Conservation (phyloP, 441 rosid species). For the Bocquillonia castaneifolia region DNA sequence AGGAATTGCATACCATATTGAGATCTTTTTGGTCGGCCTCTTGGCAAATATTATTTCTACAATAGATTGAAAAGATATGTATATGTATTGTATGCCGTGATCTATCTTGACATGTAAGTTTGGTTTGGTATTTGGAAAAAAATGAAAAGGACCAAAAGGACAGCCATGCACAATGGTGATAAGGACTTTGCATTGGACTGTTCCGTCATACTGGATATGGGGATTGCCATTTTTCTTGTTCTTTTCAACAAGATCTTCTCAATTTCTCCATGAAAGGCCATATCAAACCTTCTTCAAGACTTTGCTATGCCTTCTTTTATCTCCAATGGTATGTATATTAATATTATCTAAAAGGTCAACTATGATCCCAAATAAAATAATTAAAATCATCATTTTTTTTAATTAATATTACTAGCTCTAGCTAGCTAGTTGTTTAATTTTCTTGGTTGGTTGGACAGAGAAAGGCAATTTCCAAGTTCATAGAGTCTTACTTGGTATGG, state of each 20-base stretch:
- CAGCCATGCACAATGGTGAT: constrained; percentile 50
- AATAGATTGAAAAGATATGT: too few species aligned
- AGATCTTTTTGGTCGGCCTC: not conserved
- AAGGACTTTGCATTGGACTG: constrained; percentile 54
- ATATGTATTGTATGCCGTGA: too few species aligned
- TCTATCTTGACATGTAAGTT: not conserved
- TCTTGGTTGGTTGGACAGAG: constrained; percentile 27
- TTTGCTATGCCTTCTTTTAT: constrained; percentile 33
- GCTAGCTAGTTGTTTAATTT: not conserved
- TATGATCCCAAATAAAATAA: not conserved
- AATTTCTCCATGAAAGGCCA: constrained; percentile 50
- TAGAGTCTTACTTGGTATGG: constrained; percentile 49
- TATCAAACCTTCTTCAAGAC: constrained; percentile 30
- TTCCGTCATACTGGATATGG: constrained; percentile 52
- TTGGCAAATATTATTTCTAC: not conserved
- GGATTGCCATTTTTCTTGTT: constrained; percentile 61
- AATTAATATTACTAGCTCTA: too few species aligned
- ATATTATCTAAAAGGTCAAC: not conserved
- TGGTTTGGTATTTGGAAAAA: not conserved
- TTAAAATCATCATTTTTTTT: not conserved
- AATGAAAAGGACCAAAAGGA: constrained; percentile 34
- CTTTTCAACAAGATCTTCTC: constrained; percentile 56
- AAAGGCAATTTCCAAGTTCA: constrained; percentile 43
- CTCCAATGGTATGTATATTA: constrained; percentile 38
- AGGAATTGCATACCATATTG: not conserved